Conservation (phyloP, 768 basidiomycete species). For the Tephrocybe sp. region DNA sequence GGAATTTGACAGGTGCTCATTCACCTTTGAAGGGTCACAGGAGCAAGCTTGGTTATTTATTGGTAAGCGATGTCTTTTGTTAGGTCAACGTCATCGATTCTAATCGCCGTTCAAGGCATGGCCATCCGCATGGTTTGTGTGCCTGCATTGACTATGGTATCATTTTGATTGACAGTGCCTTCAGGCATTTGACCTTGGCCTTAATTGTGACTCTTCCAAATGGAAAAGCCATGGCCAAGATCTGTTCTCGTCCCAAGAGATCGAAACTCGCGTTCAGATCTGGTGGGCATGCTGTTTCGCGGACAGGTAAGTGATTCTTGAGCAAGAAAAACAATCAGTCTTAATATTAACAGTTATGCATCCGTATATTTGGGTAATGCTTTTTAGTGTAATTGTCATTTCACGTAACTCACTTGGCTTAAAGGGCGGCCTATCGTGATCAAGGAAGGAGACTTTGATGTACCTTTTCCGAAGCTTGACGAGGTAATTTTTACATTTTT, state of each 20-base stretch:
- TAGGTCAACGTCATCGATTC: background rate
- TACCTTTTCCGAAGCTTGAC: slow-evolving; percentile 53
- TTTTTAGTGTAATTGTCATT: background rate
- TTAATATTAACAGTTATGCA: slow-evolving; percentile 45
- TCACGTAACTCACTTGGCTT: slow-evolving; percentile 7
- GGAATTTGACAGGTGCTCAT: background rate
- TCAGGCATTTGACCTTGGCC: slow-evolving; percentile 76
- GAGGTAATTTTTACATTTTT: slow-evolving; percentile 33
- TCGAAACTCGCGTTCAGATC: slow-evolving; percentile 68
- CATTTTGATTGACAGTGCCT: slow-evolving; percentile 4
- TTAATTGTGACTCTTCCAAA: slow-evolving; percentile 74
- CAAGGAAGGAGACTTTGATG: slow-evolving; percentile 68
- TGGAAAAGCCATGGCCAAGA: slow-evolving; percentile 66
- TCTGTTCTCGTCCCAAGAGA: slow-evolving; percentile 64
- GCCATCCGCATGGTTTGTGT: slow-evolving; percentile 66
- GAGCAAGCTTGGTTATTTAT: slow-evolving; percentile 85
- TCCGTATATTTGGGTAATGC: slow-evolving; percentile 70
- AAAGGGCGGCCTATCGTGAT: slow-evolving; percentile 67
- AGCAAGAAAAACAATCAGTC: background rate
- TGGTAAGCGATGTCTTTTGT: slow-evolving; percentile 38
- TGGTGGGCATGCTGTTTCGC: slow-evolving; percentile 78
- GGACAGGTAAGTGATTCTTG: slow-evolving; percentile 50
- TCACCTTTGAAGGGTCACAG: slow-evolving; percentile 49
- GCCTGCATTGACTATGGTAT: background rate
- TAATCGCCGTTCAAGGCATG: slow-evolving; percentile 42